Base-by-base conservation (phyloP, 805 yeast species). In the Zygosaccharomyces lentus region DNA sequence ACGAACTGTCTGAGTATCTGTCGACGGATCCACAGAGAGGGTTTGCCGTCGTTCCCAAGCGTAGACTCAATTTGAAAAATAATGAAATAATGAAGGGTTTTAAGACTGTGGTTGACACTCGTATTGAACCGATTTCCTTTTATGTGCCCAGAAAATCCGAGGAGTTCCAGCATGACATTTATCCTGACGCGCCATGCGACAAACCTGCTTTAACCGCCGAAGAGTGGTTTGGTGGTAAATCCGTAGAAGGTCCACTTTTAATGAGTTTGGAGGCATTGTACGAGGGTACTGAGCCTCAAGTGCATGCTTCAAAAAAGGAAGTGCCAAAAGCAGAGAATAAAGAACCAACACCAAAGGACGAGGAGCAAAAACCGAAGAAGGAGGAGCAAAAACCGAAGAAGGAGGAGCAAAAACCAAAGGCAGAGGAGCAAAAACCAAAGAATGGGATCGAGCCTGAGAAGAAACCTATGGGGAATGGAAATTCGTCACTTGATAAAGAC, bases 11-110 rank as follows among this genome's bases (percentile, higher is more conserved):
- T n/a, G 96, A 91, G 64, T 93, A 77, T 66, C 82, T 82, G 50
- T 88, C 97, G 3, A 78, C 81, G 2, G 95, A 87, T 27, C 93
- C 99, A 2, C 99, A 93, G 73, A 84, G 99, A 66, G 99, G 99
- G 1, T 82, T 91, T 62, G 95, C 96, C 0, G 77, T 84, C 40
- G 80, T 91, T 9, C 98, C 99, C 44, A 88, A 88, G 64, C 74
- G 87, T 54, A 74, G 78, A 13, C 90, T 90, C 8, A 82, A 83
- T 56, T 77, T 88, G 31, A 78, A 78, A 51, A 93, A 87, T 31
- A 90, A 87, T 63, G 99, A 93, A 68, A 80, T 93, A 34, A 74
- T 87, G 47, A 81, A 80, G 58, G 79, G 84, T 36, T 93, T 75
- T 73, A 93, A 93, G 71, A 82, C 95, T n/a, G 86, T 87, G 25